A percentile compares a stretch with the other conserved stretches of the same genome.
Conservation (phyloP, 2,329 filamentous ascomycete genomes). For the Botryotinia globosa region DNA sequence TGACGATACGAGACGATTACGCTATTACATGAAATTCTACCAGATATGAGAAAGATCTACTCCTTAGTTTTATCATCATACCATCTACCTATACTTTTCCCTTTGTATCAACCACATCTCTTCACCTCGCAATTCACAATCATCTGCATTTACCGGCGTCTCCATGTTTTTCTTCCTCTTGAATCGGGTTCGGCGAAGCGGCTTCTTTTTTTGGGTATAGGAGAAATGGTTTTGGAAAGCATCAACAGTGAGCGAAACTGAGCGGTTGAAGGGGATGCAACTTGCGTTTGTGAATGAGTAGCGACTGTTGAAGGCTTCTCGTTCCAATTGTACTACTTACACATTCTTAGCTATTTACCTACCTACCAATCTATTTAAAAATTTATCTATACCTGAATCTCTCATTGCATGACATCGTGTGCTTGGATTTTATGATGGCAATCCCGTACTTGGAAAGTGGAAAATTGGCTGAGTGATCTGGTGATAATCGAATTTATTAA, state of each 20-base stretch:
- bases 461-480: background rate
- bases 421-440: background rate
- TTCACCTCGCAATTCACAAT: background rate
- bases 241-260: background rate
- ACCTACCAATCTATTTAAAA: background rate
- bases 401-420: background rate
- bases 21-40: background rate
- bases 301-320: background rate
- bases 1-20: conserved; percentile 4
- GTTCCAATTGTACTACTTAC: conserved; percentile 12
- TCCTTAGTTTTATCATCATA: background rate
- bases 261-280: background rate
- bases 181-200: background rate
- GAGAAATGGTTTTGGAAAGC: background rate
- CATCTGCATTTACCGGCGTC: conserved; percentile 10
- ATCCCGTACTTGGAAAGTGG: background rate
- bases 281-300: conserved; percentile 1
- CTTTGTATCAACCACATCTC: background rate
- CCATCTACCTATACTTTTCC: background rate
- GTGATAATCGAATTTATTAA: background rate
- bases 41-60: background rate
- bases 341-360: conserved; percentile 4
- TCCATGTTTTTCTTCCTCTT: background rate
- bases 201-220: conserved; percentile 11
- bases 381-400: background rate